A percentile compares a stretch with the other conserved stretches of the same genome.
phyloP scores from a whole-genome alignment of 2,329 filamentous ascomycete species.

The Alternaria incomplexa region DNA sequence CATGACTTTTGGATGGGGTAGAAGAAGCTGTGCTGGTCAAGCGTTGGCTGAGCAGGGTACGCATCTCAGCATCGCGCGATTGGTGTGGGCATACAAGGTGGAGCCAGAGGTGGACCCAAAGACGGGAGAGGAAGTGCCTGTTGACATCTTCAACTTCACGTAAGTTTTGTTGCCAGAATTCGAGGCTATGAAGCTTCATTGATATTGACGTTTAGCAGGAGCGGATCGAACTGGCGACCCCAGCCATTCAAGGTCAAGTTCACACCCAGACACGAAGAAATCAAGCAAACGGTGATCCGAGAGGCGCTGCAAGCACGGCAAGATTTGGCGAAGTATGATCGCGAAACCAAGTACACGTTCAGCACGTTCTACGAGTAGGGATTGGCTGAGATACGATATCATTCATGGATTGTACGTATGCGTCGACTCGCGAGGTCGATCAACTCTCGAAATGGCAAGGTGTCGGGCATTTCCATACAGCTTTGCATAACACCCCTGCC shows the following conservation, averaged over 20 bases:
- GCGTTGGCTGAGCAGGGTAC: constrained; percentile 66
- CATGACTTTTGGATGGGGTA: constrained; percentile 62
- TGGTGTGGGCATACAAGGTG: constrained; percentile 65
- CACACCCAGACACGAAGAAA: not conserved
- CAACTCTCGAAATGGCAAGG: not conserved
- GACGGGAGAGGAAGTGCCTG: constrained; percentile 55
- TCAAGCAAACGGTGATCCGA: not conserved
- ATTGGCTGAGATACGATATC: not conserved
- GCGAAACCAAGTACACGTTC: not conserved
- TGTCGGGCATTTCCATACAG: not conserved
- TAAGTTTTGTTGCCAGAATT: not conserved
- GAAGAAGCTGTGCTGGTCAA: constrained; percentile 64
- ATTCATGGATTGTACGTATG: constrained; percentile 23
- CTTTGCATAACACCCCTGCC: not conserved
- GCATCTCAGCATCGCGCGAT: constrained; percentile 62
- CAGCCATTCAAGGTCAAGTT: constrained; percentile 1
- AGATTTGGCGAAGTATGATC: not conserved
- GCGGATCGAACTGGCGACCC: constrained; percentile 2
- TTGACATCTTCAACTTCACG: constrained; percentile 54
- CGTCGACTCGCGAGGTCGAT: not conserved
- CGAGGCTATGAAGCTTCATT: too few relatives aligned
- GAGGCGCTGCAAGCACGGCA: not conserved
- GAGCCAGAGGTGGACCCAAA: constrained; percentile 46
- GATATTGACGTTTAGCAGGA: not conserved
- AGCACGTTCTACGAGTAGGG: not conserved